Conservation (phyloP, 148 eudicot species). For the Amaranthus hypochondriacus region DNA sequence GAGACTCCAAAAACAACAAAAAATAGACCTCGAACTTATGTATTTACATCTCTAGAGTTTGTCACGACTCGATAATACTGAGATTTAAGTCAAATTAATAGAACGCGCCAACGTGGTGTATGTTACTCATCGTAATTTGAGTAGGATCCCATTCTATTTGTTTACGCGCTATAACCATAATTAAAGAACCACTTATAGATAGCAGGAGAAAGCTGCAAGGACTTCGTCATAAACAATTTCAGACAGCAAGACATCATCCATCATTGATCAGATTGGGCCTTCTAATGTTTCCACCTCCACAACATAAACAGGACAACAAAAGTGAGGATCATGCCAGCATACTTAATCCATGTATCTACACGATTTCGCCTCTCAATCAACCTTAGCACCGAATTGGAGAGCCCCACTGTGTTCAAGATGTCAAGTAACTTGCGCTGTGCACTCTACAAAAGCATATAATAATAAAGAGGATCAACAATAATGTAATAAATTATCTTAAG, state of each 20-base stretch:
- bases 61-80: not conserved
- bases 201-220: not conserved
- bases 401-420: conserved; percentile 70
- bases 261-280: not conserved
- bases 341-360: conserved; percentile 77
- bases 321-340: conserved; percentile 72
- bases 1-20: not conserved
- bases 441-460: conserved; percentile 43
- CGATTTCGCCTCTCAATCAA: conserved; percentile 80
- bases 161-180: not conserved
- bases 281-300: conserved; percentile 75
- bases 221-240: not conserved
- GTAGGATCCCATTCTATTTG: not conserved
- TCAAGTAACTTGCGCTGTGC: conserved; percentile 89
- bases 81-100: not conserved
- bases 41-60: not conserved
- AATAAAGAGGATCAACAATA: conserved; percentile 2
- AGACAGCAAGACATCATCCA: not conserved
- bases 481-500: not conserved
- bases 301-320: conserved; percentile 50
- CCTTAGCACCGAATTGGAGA: conserved; percentile 73
- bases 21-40: not conserved
- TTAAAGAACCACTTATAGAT: not conserved
- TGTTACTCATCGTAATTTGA: not conserved
- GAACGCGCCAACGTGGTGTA: not conserved